Evolutionary conservation across 1,284 basidiomycete genomes (phyloP).

Genomic region (Tranzscheliella williamsii): DNA sequence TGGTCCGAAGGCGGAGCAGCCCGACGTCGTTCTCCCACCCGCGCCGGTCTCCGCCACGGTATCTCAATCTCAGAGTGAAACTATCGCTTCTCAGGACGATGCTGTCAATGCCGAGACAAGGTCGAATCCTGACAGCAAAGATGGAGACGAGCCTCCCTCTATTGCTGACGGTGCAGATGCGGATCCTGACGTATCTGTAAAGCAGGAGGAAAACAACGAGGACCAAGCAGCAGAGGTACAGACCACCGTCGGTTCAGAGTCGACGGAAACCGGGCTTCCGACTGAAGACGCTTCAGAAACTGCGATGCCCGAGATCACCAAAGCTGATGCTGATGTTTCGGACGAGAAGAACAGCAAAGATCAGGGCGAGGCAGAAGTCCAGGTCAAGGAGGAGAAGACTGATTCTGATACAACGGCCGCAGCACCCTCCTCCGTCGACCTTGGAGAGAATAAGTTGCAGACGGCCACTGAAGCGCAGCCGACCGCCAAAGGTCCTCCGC

Average conservation of each 20-base stretch:
- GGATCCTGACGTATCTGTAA: neutral
- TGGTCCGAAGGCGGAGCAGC: slow-evolving; percentile 24
- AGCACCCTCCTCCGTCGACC: neutral
- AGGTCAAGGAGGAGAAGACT: neutral
- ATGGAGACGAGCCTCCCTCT: too few relatives aligned
- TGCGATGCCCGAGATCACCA: too few relatives aligned
- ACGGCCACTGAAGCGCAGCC: neutral
- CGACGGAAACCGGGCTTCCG: too few relatives aligned
- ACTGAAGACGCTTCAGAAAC: too few relatives aligned
- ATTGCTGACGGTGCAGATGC: neutral
- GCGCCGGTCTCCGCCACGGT: neutral
- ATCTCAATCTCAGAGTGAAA: too few relatives aligned
- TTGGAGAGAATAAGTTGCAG: neutral
- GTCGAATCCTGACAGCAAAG: neutral
- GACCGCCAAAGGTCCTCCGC: slow-evolving; percentile 52
- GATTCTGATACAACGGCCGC: neutral
- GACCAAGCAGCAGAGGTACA: too few relatives aligned
- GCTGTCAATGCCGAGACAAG: neutral
- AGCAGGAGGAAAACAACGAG: neutral
- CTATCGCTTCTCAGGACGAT: too few relatives aligned
- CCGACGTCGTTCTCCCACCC: neutral
- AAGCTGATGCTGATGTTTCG: too few relatives aligned
- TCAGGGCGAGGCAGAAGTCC: too few relatives aligned
- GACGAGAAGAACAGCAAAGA: too few relatives aligned
- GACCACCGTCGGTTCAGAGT: too few relatives aligned